Conservation (phyloP, 805 yeast species). For the Cyberlindnera galapagoensis region DNA sequence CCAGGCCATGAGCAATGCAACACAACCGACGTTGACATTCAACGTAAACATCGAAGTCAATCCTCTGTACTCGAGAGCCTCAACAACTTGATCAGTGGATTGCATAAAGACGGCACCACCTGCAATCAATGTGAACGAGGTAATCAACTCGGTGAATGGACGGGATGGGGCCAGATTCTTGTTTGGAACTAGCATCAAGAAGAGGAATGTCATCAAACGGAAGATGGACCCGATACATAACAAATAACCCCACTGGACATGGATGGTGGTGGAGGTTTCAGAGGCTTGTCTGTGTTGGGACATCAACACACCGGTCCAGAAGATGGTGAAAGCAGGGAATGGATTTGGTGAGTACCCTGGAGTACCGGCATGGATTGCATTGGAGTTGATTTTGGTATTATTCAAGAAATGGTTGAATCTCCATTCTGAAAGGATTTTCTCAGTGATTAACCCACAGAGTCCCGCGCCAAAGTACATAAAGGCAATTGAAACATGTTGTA, state of each 20-base stretch:
- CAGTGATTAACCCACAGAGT: slow-evolving; percentile 80
- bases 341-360: slow-evolving; percentile 91
- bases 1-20: slow-evolving; percentile 84
- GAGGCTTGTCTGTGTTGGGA: slow-evolving; percentile 90
- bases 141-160: slow-evolving; percentile 83
- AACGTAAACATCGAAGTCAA: slow-evolving; percentile 85
- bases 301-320: slow-evolving; percentile 96
- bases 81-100: slow-evolving; percentile 79
- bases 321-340: slow-evolving; percentile 86
- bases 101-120: slow-evolving; percentile 95
- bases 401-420: slow-evolving; percentile 37
- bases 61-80: slow-evolving; percentile 77
- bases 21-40: slow-evolving; percentile 75
- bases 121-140: slow-evolving; percentile 69
- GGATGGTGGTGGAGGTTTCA: slow-evolving; percentile 67
- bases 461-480: slow-evolving; percentile 91
- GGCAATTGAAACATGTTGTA: slow-evolving; percentile 88
- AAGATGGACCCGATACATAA: slow-evolving; percentile 77
- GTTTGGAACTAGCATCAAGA: slow-evolving; percentile 43
- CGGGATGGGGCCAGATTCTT: slow-evolving; percentile 42
- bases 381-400: slow-evolving; percentile 23
- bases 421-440: slow-evolving; percentile 59
- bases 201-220: slow-evolving; percentile 56
- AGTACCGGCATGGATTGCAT: slow-evolving; percentile 33
- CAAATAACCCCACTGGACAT: slow-evolving; percentile 88